Percentiles rank a stretch among this genome's conserved stretches.
Conservation (phyloP, 371 early-diverging fungal species). For the Mucor circinelloides region DNA sequence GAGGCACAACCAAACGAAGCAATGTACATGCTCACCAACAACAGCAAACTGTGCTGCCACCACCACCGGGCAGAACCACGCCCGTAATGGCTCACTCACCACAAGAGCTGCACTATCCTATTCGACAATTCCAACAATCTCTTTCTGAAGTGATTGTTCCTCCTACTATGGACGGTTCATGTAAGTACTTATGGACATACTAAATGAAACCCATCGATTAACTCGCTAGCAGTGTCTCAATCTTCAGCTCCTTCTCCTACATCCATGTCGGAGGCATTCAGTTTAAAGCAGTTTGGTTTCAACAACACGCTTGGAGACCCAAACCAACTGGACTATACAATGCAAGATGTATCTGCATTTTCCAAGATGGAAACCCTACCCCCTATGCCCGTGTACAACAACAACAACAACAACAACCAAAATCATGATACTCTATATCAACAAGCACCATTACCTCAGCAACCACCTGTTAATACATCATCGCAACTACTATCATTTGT, state of each 20-base stretch:
- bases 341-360: conserved; percentile 21
- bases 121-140: conserved; percentile 9
- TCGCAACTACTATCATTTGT: conserved; percentile 1
- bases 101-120: conserved; percentile 9
- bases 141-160: conserved; percentile 28
- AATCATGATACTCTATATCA: not conserved
- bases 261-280: conserved; percentile 43
- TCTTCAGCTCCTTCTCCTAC: conserved; percentile 30
- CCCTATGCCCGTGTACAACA: conserved; percentile 17
- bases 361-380: conserved; percentile 21
- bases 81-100: conserved; percentile 6
- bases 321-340: conserved; percentile 21
- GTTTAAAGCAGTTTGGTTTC: conserved; percentile 49
- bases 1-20: conserved; percentile 7
- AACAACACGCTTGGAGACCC: conserved; percentile 28
- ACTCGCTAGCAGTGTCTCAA: conserved; percentile 5
- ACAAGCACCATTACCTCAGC: not conserved
- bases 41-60: not conserved
- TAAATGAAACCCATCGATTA: not conserved
- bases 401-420: not conserved
- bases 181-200: conserved; percentile 5
- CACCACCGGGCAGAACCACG: not conserved
- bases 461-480: not conserved
- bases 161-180: conserved; percentile 19
- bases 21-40: not conserved